phyloP scores from a whole-genome alignment of 225 moss, liverwort and hornwort species.

The Antitrichia curtipendula region DNA sequence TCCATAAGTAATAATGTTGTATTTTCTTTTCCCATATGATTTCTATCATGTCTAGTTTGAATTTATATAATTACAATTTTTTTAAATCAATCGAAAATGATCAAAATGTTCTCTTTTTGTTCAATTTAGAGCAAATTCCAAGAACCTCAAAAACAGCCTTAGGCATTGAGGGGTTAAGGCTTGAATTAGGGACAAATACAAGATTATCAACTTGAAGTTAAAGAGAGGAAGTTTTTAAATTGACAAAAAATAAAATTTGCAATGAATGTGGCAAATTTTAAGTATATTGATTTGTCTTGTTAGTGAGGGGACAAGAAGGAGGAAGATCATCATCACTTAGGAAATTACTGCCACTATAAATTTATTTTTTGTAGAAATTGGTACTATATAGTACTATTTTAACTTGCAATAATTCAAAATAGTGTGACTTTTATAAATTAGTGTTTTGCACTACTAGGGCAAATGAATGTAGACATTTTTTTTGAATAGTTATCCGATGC shows the following conservation, averaged over 20 bases:
- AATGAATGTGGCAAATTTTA: not conserved
- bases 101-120: too few species aligned
- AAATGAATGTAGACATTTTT: not conserved
- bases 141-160: too few species aligned
- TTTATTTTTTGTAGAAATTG: not conserved
- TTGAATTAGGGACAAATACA: not conserved
- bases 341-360: not conserved
- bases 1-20: too few species aligned
- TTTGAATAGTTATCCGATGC: not conserved
- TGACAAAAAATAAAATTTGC: not conserved
- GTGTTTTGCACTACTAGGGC: fast-evolving
- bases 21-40: too few species aligned
- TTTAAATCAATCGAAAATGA: too few species aligned
- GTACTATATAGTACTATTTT: not conserved
- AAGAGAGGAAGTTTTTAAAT: not conserved
- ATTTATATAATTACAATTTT: too few species aligned
- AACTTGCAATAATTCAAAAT: not conserved
- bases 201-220: not conserved
- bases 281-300: not conserved
- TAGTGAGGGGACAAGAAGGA: not conserved
- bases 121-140: too few species aligned
- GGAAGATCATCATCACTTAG: too few species aligned
- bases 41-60: too few species aligned
- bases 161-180: too few species aligned
- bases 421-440: not conserved